Base-by-base conservation (phyloP, 2,329 filamentous ascomycete species). In the Fusarium tricinctum region DNA sequence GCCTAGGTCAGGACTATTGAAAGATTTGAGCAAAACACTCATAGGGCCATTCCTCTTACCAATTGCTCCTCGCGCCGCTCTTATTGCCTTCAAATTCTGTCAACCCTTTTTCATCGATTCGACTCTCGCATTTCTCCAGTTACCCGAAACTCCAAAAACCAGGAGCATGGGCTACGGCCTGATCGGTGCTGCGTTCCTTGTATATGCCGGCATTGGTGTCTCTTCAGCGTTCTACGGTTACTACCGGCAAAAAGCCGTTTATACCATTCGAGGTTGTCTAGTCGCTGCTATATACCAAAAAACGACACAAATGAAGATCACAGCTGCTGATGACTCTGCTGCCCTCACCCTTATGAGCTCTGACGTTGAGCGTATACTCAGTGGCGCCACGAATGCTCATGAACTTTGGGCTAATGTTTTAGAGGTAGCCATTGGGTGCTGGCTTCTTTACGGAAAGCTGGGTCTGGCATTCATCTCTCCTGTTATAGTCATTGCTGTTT, bases 391-490 rank as follows among this genome's bases (percentile, higher is more conserved):
- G 5, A 66, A 56, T 2, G 56, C 82, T 32, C 83, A 84, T 46
- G 79, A 83, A 26, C 58, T 79, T 6, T 83, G 81, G 82, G 79
- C 76, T 0, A 78, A 72, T 39, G 51, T 76, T 1, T 61, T 85
- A 1, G 80, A 86, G 62, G 78, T 83, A 6, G 79, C 70, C 6
- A 53, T 87, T 3, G 81, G 81, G 0, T 80, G 81, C 47, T 87
- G 79, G 72, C 76, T 87, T 0, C 75, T 88, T 1, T 75, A 85
- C 20, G 69, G 68, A 6, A 78, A 85, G 47, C 68, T 88, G 1
- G 84, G 85, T 0, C 74, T 77, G 1, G 83, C 84, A 0, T 87
- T 84, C 39, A 71, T 81, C 0, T 81, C 82, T 0, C 84, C 85
- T 0, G 76, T 88, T 8, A 78, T 80, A 0, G 75, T 85, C 4